Evolutionary conservation across 139 green algal genomes (phyloP).

Genomic region (Tetraselmis chui): DNA sequence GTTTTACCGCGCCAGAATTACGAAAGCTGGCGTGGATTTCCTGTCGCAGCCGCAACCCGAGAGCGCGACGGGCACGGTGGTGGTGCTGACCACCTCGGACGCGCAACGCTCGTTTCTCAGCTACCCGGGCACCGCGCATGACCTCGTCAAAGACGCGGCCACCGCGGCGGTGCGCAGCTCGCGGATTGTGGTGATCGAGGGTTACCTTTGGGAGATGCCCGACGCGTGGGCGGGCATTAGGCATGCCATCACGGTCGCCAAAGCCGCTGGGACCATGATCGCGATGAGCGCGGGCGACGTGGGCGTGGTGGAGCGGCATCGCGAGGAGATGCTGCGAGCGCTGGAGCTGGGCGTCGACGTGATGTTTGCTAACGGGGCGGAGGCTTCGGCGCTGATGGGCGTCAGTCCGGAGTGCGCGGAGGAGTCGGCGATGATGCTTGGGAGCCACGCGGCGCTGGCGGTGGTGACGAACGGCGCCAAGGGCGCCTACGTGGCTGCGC

Average conservation of each 20-base stretch:
- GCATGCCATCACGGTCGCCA: slow-evolving; percentile 19
- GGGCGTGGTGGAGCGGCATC: slow-evolving; percentile 65
- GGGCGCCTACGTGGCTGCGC: slow-evolving; percentile 39
- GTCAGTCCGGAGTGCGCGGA: slow-evolving; percentile 18
- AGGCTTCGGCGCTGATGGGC: slow-evolving; percentile 35
- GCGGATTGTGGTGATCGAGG: slow-evolving; percentile 70
- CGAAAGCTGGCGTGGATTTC: slow-evolving; percentile 51
- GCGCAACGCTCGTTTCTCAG: slow-evolving; percentile 86
- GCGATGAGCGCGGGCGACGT: slow-evolving; percentile 79
- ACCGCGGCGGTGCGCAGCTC: slow-evolving; percentile 33
- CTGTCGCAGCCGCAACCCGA: slow-evolving; percentile 33
- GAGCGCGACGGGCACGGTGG: slow-evolving; percentile 66
- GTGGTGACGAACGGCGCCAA: slow-evolving; percentile 78
- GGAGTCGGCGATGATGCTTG: slow-evolving; percentile 45
- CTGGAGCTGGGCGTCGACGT: slow-evolving; percentile 63
- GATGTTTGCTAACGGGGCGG: slow-evolving; percentile 66
- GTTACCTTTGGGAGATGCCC: slow-evolving; percentile 36
- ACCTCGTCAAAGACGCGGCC: slow-evolving; percentile 14
- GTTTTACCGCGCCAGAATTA: slow-evolving; percentile 67
- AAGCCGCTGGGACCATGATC: slow-evolving; percentile 48
- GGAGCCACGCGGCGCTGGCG: slow-evolving; percentile 46
- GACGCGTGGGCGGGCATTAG: neutral
- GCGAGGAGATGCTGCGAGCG: slow-evolving; percentile 34
- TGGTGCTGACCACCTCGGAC: slow-evolving; percentile 85
- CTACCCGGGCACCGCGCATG: slow-evolving; percentile 51